Evolutionary conservation across 306 rosid genomes (phyloP).

Genomic region (Benincasa hispida): DNA sequence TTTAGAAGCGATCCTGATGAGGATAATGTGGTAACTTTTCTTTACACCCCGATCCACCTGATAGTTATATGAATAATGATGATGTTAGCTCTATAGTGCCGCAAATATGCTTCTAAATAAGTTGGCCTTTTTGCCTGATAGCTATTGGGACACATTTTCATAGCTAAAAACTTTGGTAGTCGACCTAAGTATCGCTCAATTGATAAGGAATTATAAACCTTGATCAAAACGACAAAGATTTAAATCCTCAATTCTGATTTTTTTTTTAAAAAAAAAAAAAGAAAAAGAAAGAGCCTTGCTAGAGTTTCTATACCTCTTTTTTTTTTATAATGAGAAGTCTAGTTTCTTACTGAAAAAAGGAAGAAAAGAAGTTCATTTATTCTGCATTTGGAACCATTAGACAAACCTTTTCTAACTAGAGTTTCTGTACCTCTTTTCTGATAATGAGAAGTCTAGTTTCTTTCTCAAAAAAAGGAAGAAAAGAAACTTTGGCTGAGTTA

Average conservation of each 20-base stretch:
- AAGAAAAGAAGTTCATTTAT: background rate
- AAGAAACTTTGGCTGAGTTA: background rate
- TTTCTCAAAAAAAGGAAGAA: too few species aligned
- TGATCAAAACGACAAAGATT: background rate
- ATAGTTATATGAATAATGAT: background rate
- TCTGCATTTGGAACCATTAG: background rate
- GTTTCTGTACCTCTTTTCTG: too few species aligned
- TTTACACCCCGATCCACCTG: background rate
- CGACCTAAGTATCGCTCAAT: background rate
- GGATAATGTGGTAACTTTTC: constrained; percentile 52
- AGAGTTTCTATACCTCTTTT: too few species aligned
- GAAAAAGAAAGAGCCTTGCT: too few species aligned
- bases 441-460: background rate
- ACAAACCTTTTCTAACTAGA: too few species aligned
- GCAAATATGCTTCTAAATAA: background rate
- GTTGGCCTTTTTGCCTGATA: background rate
- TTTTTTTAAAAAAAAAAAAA: too few species aligned
- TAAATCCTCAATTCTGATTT: background rate
- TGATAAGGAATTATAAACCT: background rate
- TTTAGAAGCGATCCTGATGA: constrained; percentile 83
- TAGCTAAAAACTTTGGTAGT: background rate
- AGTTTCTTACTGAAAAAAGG: background rate
- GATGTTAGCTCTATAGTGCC: background rate
- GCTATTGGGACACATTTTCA: background rate
- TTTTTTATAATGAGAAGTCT: background rate